Evolutionary conservation across 805 yeast species (phyloP), one percentile per base, ranked within the genome.

Genomic region (Komagataella pseudopastoris): DNA sequence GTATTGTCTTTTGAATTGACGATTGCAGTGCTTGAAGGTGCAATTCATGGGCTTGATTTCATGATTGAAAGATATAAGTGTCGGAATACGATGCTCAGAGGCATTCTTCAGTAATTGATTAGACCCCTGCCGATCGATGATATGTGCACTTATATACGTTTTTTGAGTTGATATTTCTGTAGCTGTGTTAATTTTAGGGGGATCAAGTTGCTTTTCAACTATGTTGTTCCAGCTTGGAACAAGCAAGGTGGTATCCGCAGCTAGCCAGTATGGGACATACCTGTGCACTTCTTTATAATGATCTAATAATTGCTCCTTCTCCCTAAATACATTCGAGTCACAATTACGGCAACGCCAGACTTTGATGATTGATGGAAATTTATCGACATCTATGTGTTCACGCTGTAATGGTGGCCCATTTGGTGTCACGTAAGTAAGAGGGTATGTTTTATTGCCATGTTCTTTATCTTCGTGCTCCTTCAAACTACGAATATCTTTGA

Each of bases 401-500:
- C 18, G 17, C 10, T 12, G 46, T 6, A 6, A 17, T 89, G 96
- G 18, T 80, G 68, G 47, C 72, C 65, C 88, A 85, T 80, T 62
- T 90, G 96, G 70, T 83, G 78, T 16, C 73, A 66, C 49, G 88
- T 64, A 55, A 89, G 93, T 23, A 1, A 77, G 56, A 0, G 64
- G 58, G 67, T 95, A 88, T 47, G 69, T 71, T 23, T 83, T 57
- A 60, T 83, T 80, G 4, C 90, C 88, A 64, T 89, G 96, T 43
- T 75, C 84, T 0, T 77, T 74, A 56, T 82, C 83, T 51, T 78
- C 70, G 64, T 90, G 97, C 8, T 74, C 60, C 57, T 82, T 89
- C 45, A 88, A 67, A 1, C 83, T 83, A 2, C 85, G 77, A 88
- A 90, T 83, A 0, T 85, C 83, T 52, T 75, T 76, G 65, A 85